Evolutionary conservation across 768 basidiomycete species (phyloP).

Genomic region (Atractiella rhizophila): DNA sequence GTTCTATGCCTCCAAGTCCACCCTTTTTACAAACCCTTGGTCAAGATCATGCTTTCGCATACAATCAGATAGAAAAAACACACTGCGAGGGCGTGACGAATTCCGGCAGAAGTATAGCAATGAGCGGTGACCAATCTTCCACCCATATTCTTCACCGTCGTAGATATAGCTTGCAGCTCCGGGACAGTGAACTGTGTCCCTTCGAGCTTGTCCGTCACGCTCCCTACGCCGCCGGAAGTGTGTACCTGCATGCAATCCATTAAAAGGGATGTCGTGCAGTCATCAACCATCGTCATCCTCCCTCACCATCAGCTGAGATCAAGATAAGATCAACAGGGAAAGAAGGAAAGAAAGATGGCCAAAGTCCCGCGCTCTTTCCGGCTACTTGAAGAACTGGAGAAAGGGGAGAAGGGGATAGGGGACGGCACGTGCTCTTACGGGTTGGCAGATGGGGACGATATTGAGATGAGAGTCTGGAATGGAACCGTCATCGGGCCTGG

Average conservation of each 20-base stretch:
- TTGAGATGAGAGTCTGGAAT: slow-evolving; percentile 95
- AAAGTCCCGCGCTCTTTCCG: slow-evolving; percentile 88
- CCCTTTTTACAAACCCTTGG: slow-evolving; percentile 28
- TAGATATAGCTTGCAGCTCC: slow-evolving; percentile 27
- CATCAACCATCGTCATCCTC: too few species aligned
- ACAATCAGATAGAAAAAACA: slow-evolving; percentile 5
- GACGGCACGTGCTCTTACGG: slow-evolving; percentile 96
- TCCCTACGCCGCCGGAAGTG: slow-evolving; percentile 26
- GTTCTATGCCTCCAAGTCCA: slow-evolving; percentile 28
- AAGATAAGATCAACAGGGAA: too few species aligned
- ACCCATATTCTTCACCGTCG: slow-evolving; percentile 26
- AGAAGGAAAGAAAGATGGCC: too few species aligned
- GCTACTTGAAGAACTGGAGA: slow-evolving; percentile 91
- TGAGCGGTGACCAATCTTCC: slow-evolving; percentile 21
- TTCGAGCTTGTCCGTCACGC: slow-evolving; percentile 27
- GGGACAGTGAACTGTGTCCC: slow-evolving; percentile 26
- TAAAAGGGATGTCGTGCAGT: too few species aligned
- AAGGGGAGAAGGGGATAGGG: slow-evolving; percentile 97
- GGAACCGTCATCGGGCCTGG: slow-evolving; percentile 97
- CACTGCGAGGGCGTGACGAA: slow-evolving; percentile 11
- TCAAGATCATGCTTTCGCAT: slow-evolving; percentile 26
- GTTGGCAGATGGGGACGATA: slow-evolving; percentile 79
- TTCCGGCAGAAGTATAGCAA: slow-evolving; percentile 15
- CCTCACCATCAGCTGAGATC: too few species aligned
- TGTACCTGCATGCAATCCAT: slow-evolving; percentile 27